Evolutionary conservation across 805 yeast genomes (phyloP), one percentile per base, ranked within the genome.

Genomic region (Yarrowia sp.): DNA sequence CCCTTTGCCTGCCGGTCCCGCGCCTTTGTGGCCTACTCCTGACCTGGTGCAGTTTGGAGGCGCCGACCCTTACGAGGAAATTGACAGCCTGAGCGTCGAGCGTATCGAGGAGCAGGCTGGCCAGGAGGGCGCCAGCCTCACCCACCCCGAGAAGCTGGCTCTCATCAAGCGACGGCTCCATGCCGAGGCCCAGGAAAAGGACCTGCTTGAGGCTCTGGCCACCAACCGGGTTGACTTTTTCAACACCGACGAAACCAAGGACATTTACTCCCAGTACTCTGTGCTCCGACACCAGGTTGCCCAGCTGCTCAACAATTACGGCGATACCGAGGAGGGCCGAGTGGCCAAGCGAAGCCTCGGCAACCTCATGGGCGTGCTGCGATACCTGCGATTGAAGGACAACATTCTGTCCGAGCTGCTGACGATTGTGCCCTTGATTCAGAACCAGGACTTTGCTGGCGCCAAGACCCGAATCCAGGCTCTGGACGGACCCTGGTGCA

Each of bases 401-500:
- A 21, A 33, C 24, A n/a, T 54, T 9, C n/a, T 38, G 17, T 22
- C 32, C 26, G 61, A 54, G 35, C 61, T 54, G 24, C 46, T 16
- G 19, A 6, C 35, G 6, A 33, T 36, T 33, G 61, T 19, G 19
- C 24, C 46, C 4, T 33, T 24, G 46, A 14, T 22, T 12, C 61
- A 54, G 19, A 35, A 17, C 28, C 44, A 32, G 14, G 61, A 54
- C 46, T 38, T 6, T 4, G 7, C 40, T 2, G 46, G 35, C 12
- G 61, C 61, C 33, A 54, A 54, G 46, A 14, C 16, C 35, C 35
- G 61, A 8, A 19, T 54, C 26, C 61, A 36, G 35, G 46, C 46
- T 3, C 61, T 54, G 17, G 61, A 54, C 32, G 61, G 61, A 1
- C 61, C 61, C 46, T 54, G 61, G 61, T 36, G 61, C 19, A 54